A percentile compares a stretch with the other conserved stretches of the same genome.
Evolutionary conservation across 768 basidiomycete genomes (phyloP).

Genomic region (Pholiota microspora): DNA sequence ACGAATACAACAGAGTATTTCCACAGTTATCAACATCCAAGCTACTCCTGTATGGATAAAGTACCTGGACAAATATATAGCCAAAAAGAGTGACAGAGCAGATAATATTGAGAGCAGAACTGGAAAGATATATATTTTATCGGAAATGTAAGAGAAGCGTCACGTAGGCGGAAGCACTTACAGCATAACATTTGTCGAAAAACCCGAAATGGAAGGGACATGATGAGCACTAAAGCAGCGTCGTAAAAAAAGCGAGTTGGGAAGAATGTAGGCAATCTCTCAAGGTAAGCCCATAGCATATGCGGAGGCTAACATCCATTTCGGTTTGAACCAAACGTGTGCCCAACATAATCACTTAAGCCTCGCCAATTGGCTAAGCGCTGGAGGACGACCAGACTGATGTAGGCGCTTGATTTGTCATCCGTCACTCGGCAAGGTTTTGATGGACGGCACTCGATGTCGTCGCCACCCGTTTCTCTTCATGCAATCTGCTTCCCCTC

Average conservation of each 20-base stretch:
- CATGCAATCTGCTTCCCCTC: slow-evolving; percentile 6
- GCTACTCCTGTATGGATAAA: slow-evolving; percentile 34
- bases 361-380: too few species aligned
- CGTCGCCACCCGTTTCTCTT: background rate
- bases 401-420: background rate
- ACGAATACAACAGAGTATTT: slow-evolving; percentile 27
- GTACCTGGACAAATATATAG: slow-evolving; percentile 30
- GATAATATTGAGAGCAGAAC: slow-evolving; percentile 37
- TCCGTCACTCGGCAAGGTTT: too few species aligned
- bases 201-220: slow-evolving; percentile 33
- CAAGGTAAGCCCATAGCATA: too few species aligned
- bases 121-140: too few species aligned
- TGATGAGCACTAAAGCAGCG: too few species aligned
- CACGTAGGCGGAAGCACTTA: slow-evolving; percentile 11
- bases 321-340: too few species aligned
- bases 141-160: background rate
- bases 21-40: slow-evolving; percentile 40
- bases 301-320: too few species aligned
- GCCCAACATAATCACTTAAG: too few species aligned
- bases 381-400: background rate
- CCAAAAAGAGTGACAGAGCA: slow-evolving; percentile 30
- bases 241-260: too few species aligned
- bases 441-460: background rate
- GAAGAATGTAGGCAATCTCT: too few species aligned
- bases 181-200: slow-evolving; percentile 41